Conservation (phyloP, 176 grass and related monocot genomes). For the Cocos nucifera region DNA sequence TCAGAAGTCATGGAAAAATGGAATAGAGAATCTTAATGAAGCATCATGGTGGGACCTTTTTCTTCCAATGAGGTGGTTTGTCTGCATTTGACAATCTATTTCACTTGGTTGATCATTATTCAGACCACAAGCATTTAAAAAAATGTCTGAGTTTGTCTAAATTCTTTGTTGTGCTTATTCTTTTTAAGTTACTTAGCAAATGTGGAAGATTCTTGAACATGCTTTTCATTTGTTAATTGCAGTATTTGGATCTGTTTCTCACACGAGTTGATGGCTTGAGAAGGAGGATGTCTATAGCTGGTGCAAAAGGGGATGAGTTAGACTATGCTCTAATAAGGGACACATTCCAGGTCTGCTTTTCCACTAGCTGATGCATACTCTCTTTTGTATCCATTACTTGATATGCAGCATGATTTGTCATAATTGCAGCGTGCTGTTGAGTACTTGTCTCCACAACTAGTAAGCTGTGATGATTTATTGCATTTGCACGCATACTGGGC, state of each 20-base stretch:
- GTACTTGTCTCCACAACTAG: slow-evolving; percentile 41
- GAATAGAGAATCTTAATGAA: too few relatives aligned
- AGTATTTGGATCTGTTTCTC: slow-evolving; percentile 92
- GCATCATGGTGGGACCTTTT: too few relatives aligned
- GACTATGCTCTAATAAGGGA: slow-evolving; percentile 80
- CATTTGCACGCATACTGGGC: slow-evolving; percentile 71
- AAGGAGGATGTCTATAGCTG: slow-evolving; percentile 40
- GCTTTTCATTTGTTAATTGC: slow-evolving; percentile 1
- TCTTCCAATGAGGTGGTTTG: too few relatives aligned
- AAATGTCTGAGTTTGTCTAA: too few relatives aligned
- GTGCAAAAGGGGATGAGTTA: slow-evolving; percentile 27
- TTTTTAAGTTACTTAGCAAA: background rate
- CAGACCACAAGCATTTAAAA: too few relatives aligned
- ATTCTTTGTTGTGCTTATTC: too few relatives aligned
- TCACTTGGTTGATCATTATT: too few relatives aligned
- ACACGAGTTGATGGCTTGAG: slow-evolving; percentile 87
- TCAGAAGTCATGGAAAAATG: too few relatives aligned
- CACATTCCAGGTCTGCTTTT: slow-evolving; percentile 49
- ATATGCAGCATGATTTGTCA: slow-evolving; percentile 19
- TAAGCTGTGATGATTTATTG: slow-evolving; percentile 57
- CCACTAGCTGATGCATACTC: slow-evolving; percentile 11
- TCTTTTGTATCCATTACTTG: slow-evolving; percentile 3
- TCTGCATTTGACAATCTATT: too few relatives aligned
- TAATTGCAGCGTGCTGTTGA: slow-evolving; percentile 64
- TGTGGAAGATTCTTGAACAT: background rate